Evolutionary conservation across 2,329 filamentous ascomycete genomes (phyloP), one percentile per base, ranked within the genome.

Genomic region (Talaromyces verruculosus): DNA sequence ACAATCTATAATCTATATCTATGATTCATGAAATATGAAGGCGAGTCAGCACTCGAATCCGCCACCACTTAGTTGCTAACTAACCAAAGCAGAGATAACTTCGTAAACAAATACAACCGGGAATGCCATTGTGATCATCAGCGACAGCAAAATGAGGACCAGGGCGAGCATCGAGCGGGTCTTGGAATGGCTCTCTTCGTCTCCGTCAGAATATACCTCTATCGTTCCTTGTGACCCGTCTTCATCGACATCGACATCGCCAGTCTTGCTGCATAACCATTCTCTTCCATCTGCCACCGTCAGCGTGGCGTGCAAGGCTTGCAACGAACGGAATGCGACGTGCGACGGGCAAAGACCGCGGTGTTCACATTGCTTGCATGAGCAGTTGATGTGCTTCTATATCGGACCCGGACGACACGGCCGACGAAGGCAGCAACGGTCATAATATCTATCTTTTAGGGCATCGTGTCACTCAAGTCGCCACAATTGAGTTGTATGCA

Each of bases 331-430:
- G 0, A 60, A 66, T 7, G 37, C 61, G 6, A 13, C 3, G 41
- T 66, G 65, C 28, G 65, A 66, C 33, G 51, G 65, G 1, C 60
- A 63, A 19, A 43, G 51, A n/a, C 65, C 65, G 28, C 41, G 65
- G 43, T 66, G 65, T 17, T 66, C 65, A 13, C 65, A 63, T 30
- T 66, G 65, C 35, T 58, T 66, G 61, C 43, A 66, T 35, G 65
- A 66, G 51, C 65, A 66, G 60, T 33, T 66, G 60, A 63, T 66
- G 65, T 66, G 65, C 11, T 66, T 66, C 35, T 66, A 66, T 62
- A 66, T 66, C 19, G 65, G 60, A 19, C 25, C 59, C 11, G 49
- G 39, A 35, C 39, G 22, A 33, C 39, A 35, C 1, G 41, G 22
- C 4, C n/a, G 17, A 33, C 49, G 15, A 37, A 51, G 51, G 49